These are phyloP conservation scores for Anthracocystis walkeri DNA, from an alignment of 1,284 basidiomycete genomes.

Conservation along the genomic window DNA sequence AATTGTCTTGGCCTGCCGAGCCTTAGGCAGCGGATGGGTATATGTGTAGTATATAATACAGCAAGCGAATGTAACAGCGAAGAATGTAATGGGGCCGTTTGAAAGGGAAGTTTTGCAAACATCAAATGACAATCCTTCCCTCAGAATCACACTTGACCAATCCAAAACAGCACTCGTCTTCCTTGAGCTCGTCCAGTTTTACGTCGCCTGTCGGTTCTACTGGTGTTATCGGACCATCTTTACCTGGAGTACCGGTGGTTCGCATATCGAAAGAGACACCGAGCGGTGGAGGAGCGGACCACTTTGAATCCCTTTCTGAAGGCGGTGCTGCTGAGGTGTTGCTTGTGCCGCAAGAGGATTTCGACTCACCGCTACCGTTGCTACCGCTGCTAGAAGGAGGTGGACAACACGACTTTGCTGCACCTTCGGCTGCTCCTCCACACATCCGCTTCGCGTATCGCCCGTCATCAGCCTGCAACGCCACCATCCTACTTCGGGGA, in stretches of 20 bases:
- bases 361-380: neutral
- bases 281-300: conserved; percentile 3
- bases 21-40: neutral
- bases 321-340: neutral
- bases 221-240: neutral
- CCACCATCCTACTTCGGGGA: neutral
- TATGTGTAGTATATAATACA: neutral
- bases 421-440: neutral
- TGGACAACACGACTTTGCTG: neutral
- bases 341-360: neutral
- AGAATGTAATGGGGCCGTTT: neutral
- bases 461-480: neutral
- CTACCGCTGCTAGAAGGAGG: neutral
- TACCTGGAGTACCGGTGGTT: neutral
- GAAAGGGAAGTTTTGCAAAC: conserved; percentile 1
- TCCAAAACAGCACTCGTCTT: conserved; percentile 48
- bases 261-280: conserved; percentile 33
- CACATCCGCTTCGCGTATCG: neutral
- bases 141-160: conserved; percentile 42
- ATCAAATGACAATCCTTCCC: conserved; percentile 39
- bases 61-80: neutral
- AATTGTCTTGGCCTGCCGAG: conserved; percentile 21
- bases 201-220: conserved; percentile 1
- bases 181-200: conserved; percentile 3
- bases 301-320: neutral